Evolutionary conservation across 805 yeast species (phyloP).

Genomic region (Jamesozyma jinghongensis): DNA sequence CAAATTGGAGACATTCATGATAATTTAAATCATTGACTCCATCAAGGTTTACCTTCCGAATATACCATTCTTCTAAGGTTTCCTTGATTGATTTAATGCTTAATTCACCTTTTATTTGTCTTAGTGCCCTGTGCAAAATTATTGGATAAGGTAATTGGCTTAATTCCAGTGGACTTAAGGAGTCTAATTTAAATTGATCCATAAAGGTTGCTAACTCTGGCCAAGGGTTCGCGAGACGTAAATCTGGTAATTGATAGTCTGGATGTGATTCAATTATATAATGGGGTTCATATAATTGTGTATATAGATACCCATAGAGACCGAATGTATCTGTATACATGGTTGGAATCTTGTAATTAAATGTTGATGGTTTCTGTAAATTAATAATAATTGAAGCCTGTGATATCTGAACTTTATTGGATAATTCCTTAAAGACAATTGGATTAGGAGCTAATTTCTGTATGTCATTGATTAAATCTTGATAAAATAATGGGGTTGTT

Average conservation of each 20-base stretch:
- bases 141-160: constrained; percentile 57
- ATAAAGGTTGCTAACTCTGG: constrained; percentile 45
- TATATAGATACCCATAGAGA: constrained; percentile 52
- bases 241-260: constrained; percentile 42
- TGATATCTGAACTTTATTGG: too few relatives aligned
- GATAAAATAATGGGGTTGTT: constrained; percentile 3
- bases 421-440: not conserved
- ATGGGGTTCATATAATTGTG: constrained; percentile 44
- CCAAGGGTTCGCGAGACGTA: constrained; percentile 70
- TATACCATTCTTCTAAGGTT: not conserved
- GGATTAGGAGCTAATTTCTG: constrained; percentile 1
- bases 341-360: constrained; percentile 35
- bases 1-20: constrained; percentile 42
- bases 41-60: constrained; percentile 27
- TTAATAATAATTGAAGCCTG: too few relatives aligned
- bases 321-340: constrained; percentile 47
- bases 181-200: constrained; percentile 41
- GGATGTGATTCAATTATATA: constrained; percentile 73
- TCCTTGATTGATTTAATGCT: not conserved
- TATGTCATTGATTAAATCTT: constrained; percentile 1
- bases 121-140: constrained; percentile 3
- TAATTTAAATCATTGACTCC: constrained; percentile 34
- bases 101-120: not conserved
- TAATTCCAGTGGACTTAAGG: constrained; percentile 33
- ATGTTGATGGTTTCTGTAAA: too few relatives aligned